Conservation (phyloP, 2,329 filamentous ascomycete species). For the Fusarium protoensiforme region DNA sequence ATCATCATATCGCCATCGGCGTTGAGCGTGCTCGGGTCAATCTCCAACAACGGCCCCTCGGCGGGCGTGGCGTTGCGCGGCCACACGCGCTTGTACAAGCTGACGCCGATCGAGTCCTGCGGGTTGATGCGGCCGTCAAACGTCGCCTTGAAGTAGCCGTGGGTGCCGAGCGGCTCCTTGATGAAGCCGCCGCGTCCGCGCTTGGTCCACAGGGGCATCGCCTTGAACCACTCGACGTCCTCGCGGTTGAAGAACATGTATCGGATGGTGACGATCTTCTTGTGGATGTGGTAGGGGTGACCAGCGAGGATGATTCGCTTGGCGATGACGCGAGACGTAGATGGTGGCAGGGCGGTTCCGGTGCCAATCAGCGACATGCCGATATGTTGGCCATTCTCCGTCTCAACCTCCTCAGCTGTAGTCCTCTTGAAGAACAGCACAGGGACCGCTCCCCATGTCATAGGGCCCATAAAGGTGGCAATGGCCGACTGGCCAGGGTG, state of each 20-base stretch:
- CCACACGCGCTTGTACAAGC: conserved; percentile 87
- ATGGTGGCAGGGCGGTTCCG: conserved; percentile 86
- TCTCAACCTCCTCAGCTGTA: conserved; percentile 54
- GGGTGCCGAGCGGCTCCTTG: conserved; percentile 94
- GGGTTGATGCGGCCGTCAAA: conserved; percentile 98
- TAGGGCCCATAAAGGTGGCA: conserved; percentile 87
- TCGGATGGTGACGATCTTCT: conserved; percentile 93
- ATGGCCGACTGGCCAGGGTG: conserved; percentile 92
- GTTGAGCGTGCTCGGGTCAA: conserved; percentile 33
- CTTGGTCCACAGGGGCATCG: conserved; percentile 92
- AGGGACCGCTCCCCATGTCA: conserved; percentile 94
- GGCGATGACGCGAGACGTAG: conserved; percentile 82
- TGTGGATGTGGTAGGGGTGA: conserved; percentile 99
- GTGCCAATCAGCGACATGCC: conserved; percentile 82
- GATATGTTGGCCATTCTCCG: conserved; percentile 55
- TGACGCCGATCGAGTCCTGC: conserved; percentile 92
- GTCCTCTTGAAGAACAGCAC: conserved; percentile 84
- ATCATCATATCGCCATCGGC: conserved; percentile 50
- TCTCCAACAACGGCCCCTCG: conserved; percentile 55
- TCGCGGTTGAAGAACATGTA: conserved; percentile 99
- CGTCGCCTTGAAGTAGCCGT: conserved; percentile 99
- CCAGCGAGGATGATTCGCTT: conserved; percentile 95
- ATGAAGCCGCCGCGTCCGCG: conserved; percentile 88
- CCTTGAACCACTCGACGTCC: conserved; percentile 98
- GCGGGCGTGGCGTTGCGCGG: conserved; percentile 73